Evolutionary conservation across 805 yeast genomes (phyloP).

Genomic region (Wickerhamomyces bovis): DNA sequence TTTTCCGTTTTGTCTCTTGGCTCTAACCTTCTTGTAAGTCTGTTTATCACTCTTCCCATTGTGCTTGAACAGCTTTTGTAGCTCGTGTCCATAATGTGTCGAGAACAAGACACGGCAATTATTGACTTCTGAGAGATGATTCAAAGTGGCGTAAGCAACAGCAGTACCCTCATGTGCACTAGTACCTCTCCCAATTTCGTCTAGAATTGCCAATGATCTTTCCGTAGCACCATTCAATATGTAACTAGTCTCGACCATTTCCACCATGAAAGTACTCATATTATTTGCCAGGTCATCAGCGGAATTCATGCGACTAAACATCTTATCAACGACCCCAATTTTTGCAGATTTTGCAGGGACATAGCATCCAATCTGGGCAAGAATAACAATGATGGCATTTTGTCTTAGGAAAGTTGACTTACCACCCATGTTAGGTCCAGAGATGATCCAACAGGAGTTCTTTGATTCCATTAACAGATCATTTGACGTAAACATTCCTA

Average conservation of each 20-base stretch:
- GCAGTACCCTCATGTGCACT: conserved; percentile 95
- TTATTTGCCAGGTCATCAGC: conserved; percentile 96
- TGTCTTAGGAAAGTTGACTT: conserved; percentile 90
- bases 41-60: conserved; percentile 71
- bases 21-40: conserved; percentile 41
- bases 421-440: conserved; percentile 98
- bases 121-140: conserved; percentile 65
- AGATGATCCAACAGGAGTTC: conserved; percentile 63
- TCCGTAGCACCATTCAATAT: conserved; percentile 74
- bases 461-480: conserved; percentile 60
- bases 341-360: conserved; percentile 78
- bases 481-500: conserved; percentile 63
- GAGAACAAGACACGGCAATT: conserved; percentile 84
- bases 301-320: conserved; percentile 93
- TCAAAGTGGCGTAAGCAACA: conserved; percentile 91
- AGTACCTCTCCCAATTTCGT: conserved; percentile 83
- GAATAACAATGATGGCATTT: conserved; percentile 76
- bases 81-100: conserved; percentile 88
- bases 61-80: conserved; percentile 64
- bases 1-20: conserved; percentile 36
- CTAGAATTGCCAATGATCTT: conserved; percentile 82
- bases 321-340: conserved; percentile 80
- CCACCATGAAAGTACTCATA: conserved; percentile 92
- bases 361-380: conserved; percentile 87
- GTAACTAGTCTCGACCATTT: conserved; percentile 89